Percentiles rank a stretch among this genome's conserved stretches.
Evolutionary conservation across 768 basidiomycete genomes (phyloP).

Genomic region (Kwoniella botswanensis): DNA sequence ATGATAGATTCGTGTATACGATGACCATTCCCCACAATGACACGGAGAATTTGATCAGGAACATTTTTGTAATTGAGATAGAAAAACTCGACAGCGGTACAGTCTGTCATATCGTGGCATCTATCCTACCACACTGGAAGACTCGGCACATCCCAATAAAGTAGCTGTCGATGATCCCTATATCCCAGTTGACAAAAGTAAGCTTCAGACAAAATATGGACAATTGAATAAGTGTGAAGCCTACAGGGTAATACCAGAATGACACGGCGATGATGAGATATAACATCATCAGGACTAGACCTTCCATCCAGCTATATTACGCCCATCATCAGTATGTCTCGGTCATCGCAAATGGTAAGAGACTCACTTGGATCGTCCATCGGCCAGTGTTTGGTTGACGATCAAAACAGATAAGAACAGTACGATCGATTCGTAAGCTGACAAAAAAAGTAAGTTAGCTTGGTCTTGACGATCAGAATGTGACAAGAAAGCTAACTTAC

Average conservation of each 20-base stretch:
- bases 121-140: conserved; percentile 23
- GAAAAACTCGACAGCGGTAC: too few species aligned
- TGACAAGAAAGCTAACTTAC: conserved; percentile 17
- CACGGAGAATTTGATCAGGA: not conserved
- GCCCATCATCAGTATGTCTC: not conserved
- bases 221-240: conserved; percentile 4
- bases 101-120: not conserved
- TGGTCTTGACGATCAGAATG: not conserved
- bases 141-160: conserved; percentile 34
- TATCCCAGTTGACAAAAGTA: not conserved
- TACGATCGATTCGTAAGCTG: conserved; percentile 76
- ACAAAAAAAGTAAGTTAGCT: not conserved
- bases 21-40: not conserved
- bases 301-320: conserved; percentile 78
- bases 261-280: conserved; percentile 72
- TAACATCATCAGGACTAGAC: conserved; percentile 74
- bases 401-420: conserved; percentile 65
- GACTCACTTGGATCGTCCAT: conserved; percentile 62
- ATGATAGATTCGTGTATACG: not conserved
- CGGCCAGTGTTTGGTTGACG: conserved; percentile 78
- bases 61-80: too few species aligned
- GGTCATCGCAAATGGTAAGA: not conserved
- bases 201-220: too few species aligned
- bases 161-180: conserved; percentile 47
- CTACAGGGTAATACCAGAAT: conserved; percentile 57